Evolutionary conservation across 352 stramenopile genomes (phyloP).

Genomic region (Saprolegnia diclina): DNA sequence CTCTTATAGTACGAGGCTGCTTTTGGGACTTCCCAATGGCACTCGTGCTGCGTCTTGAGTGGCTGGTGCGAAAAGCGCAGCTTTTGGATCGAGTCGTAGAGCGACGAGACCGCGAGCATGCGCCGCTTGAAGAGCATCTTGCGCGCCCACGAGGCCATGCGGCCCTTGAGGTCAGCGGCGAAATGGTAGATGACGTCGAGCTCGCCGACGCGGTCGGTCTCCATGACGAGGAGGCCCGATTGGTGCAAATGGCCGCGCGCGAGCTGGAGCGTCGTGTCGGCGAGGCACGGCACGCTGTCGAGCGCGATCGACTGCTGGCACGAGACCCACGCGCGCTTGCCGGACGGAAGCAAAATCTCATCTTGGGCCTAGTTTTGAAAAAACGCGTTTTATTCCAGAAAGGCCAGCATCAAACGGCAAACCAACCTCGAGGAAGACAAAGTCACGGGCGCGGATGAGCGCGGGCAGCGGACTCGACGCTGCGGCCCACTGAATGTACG

Average conservation of each 20-base stretch:
- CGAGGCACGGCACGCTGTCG: background rate
- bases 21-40: background rate
- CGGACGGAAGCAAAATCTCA: background rate
- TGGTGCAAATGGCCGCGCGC: slow-evolving; percentile 17
- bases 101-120: background rate
- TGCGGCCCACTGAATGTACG: background rate
- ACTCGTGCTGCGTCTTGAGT: background rate
- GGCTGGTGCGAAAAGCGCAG: background rate
- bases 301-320: slow-evolving; percentile 25
- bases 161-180: slow-evolving; percentile 18
- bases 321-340: slow-evolving; percentile 3
- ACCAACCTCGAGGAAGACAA: background rate
- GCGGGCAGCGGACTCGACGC: background rate
- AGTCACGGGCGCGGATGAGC: background rate
- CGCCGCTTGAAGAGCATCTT: background rate
- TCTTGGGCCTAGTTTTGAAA: slow-evolving; percentile 7
- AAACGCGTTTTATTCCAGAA: background rate
- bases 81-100: background rate
- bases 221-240: slow-evolving; percentile 16
- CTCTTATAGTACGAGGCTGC: background rate
- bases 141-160: slow-evolving; percentile 9
- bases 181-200: slow-evolving; percentile 13
- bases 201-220: background rate
- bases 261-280: slow-evolving; percentile 7
- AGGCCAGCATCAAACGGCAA: background rate